Conservation (phyloP, 2,329 filamentous ascomycete species). For the Ophiobolus disseminans region DNA sequence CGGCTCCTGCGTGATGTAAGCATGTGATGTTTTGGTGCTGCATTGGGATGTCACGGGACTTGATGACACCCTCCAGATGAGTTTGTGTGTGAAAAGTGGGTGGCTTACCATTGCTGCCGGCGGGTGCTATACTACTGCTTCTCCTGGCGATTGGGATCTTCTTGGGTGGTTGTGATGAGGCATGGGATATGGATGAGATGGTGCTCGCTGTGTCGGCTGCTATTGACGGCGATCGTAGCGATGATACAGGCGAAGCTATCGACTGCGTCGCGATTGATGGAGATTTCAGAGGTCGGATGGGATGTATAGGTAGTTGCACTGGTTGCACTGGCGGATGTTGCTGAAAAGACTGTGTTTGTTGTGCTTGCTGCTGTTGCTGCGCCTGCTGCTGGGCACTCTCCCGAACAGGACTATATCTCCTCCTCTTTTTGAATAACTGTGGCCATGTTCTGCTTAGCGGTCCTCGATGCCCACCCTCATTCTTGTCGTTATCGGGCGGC, state of each 20-base stretch:
- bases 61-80: background rate
- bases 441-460: slow-evolving; percentile 40
- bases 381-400: slow-evolving; percentile 33
- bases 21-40: background rate
- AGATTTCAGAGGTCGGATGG: slow-evolving; percentile 20
- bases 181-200: slow-evolving; percentile 31
- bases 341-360: slow-evolving; percentile 5
- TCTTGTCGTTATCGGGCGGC: slow-evolving; percentile 25
- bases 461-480: slow-evolving; percentile 28
- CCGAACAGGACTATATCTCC: slow-evolving; percentile 38
- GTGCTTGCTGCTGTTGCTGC: slow-evolving; percentile 11
- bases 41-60: slow-evolving; percentile 8
- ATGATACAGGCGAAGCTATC: slow-evolving; percentile 19
- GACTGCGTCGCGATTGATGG: slow-evolving; percentile 18
- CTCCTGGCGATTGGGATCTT: slow-evolving; percentile 34
- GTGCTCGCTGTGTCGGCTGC: slow-evolving; percentile 32
- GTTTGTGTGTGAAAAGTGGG: background rate
- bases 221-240: slow-evolving; percentile 27
- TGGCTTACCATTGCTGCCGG: slow-evolving; percentile 32
- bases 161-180: slow-evolving; percentile 30
- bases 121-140: slow-evolving; percentile 25
- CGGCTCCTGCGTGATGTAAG: slow-evolving; percentile 22
- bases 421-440: slow-evolving; percentile 41
- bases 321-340: background rate
- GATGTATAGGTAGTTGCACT: slow-evolving; percentile 23